Evolutionary conservation across 2,329 filamentous ascomycete genomes (phyloP), one percentile per base, ranked within the genome.

Genomic region (Phialocephala subalpina): DNA sequence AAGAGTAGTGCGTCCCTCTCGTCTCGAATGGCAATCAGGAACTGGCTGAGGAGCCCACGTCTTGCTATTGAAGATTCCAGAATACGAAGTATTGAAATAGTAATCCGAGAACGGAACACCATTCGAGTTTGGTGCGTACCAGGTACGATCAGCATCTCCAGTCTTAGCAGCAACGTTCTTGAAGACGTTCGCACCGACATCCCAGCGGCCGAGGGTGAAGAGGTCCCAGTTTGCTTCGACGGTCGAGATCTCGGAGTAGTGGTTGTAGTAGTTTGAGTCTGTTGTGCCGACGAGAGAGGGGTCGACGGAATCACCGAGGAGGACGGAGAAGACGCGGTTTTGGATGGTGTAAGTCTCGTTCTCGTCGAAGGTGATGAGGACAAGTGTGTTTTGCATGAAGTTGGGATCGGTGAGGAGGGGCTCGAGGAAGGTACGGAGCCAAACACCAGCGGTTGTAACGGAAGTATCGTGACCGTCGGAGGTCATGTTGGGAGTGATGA

Each of bases 331-430:
- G 60, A 96, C 85, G 47, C 83, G 83, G 83, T 96, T 96, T 72
- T 86, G 84, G 29, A 82, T 79, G 6, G 82, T 78, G 78, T 94
- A 93, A 11, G 85, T 88, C 72, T 90, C 86, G 76, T 89, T 92
- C 80, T 96, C 93, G 70, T 96, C 93, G 74, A 93, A 96, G 11
- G 89, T 94, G 66, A 96, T 78, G 5, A 95, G 81, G 11, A 96
- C 84, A 1, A 96, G 84, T 0, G 91, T 94, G 74, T 91, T 87
- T 58, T 91, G 81, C 87, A 90, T 91, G 78, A 96, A 95, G 71
- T 90, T 85, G 58, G 81, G 78, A 80, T 95, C 85, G 40, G 83
- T 77, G 7, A 96, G 82, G 9, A 96, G 87, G 0, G 92, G 91
- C 64, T 87, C 84, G 1, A 96, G 78, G 80, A 94, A 94, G 57